A percentile compares a stretch with the other conserved stretches of the same genome.
phyloP scores from a whole-genome alignment of 192 early-diverging fungal species.

The Umbelopsis ramanniana region DNA sequence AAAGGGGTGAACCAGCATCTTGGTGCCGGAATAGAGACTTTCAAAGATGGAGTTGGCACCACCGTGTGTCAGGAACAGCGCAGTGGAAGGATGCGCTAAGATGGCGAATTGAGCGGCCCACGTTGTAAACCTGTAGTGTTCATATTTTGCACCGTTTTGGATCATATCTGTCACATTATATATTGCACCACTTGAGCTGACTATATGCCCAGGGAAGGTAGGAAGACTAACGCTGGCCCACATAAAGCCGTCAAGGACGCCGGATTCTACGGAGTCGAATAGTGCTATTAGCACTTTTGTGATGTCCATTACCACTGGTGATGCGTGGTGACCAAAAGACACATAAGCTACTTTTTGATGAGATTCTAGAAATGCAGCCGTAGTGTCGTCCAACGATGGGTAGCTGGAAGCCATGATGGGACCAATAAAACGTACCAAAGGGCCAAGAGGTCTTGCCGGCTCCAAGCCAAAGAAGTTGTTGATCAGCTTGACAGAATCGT shows the following conservation, averaged over 20 bases:
- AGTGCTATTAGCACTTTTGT: slow-evolving; percentile 31
- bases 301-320: slow-evolving; percentile 3
- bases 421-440: slow-evolving; percentile 38
- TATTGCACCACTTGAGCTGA: neutral
- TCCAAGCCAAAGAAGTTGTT: slow-evolving; percentile 35
- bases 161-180: neutral
- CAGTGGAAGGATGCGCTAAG: slow-evolving; percentile 31
- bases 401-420: slow-evolving; percentile 40
- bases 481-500: slow-evolving; percentile 30
- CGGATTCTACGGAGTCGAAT: slow-evolving; percentile 22
- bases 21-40: slow-evolving; percentile 31
- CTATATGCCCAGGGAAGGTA: neutral
- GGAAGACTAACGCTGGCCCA: slow-evolving; percentile 30
- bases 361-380: slow-evolving; percentile 19
- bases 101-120: slow-evolving; percentile 36
- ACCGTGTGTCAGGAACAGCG: slow-evolving; percentile 33
- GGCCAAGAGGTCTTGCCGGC: slow-evolving; percentile 27
- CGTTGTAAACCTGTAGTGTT: neutral
- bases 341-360: slow-evolving; percentile 35
- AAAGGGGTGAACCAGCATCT: slow-evolving; percentile 35
- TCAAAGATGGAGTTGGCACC: slow-evolving; percentile 33
- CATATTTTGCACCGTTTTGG: neutral
- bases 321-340: slow-evolving; percentile 33
- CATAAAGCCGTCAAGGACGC: slow-evolving; percentile 39
- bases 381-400: slow-evolving; percentile 6